Percentiles rank a stretch among this genome's conserved stretches.
Evolutionary conservation across 2,329 filamentous ascomycete genomes (phyloP).

Genomic region (Fonsecaea erecta): DNA sequence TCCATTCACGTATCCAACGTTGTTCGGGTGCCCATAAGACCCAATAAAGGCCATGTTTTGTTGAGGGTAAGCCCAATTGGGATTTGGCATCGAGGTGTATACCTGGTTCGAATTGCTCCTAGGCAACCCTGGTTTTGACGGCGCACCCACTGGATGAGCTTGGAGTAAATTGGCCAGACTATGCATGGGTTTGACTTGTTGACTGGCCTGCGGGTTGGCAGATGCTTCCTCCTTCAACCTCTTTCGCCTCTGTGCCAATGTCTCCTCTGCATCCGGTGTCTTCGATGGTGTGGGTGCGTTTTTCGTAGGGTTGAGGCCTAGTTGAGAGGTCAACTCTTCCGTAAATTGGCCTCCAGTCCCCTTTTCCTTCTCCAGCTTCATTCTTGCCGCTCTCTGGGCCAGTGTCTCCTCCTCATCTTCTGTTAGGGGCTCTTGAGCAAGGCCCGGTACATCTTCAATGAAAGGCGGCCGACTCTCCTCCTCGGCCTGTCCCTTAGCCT

Average conservation of each 20-base stretch:
- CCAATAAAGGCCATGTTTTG: slow-evolving; percentile 25
- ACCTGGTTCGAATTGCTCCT: slow-evolving; percentile 2
- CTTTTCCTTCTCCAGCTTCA: slow-evolving; percentile 45
- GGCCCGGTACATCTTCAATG: slow-evolving; percentile 39
- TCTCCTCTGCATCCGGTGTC: slow-evolving; percentile 48
- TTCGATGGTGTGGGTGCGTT: slow-evolving; percentile 34
- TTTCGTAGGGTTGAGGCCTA: slow-evolving; percentile 41
- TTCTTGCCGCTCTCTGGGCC: slow-evolving; percentile 49
- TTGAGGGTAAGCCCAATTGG: slow-evolving; percentile 20
- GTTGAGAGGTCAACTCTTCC: slow-evolving; percentile 49
- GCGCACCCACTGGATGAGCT: slow-evolving; percentile 53
- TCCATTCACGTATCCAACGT: slow-evolving; percentile 24
- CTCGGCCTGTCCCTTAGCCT: slow-evolving; percentile 21
- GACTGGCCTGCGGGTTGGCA: slow-evolving; percentile 29
- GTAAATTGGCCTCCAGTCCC: slow-evolving; percentile 48
- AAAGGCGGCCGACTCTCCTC: slow-evolving; percentile 39
- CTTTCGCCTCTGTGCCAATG: slow-evolving; percentile 51
- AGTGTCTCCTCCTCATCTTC: slow-evolving; percentile 52
- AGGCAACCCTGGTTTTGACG: slow-evolving; percentile 23
- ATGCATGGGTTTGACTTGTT: slow-evolving; percentile 43
- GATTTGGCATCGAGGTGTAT: slow-evolving; percentile 12
- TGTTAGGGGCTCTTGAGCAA: slow-evolving; percentile 31
- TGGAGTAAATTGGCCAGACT: slow-evolving; percentile 58
- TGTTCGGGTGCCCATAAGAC: slow-evolving; percentile 19
- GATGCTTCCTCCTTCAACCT: slow-evolving; percentile 50